These are phyloP conservation scores for Seiridium cupressi DNA, from an alignment of 2,329 filamentous ascomycete species.

Conservation along the genomic window DNA sequence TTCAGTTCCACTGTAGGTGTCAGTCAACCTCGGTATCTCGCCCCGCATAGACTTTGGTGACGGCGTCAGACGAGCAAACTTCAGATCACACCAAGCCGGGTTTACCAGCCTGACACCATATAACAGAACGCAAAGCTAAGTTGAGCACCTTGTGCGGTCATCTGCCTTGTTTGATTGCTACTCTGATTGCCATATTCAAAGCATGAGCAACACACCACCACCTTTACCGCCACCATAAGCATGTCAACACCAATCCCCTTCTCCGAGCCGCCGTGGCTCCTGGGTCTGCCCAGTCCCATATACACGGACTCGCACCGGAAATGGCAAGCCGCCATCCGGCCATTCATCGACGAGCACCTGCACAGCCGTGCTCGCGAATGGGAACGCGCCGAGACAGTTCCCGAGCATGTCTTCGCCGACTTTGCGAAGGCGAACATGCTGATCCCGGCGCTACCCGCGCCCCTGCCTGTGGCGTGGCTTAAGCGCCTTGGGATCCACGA, in stretches of 20 bases:
- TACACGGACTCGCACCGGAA: conserved; percentile 63
- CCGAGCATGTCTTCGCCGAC: conserved; percentile 59
- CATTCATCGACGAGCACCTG: conserved; percentile 64
- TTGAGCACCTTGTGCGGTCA: no score
- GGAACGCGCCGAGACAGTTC: conserved; percentile 64
- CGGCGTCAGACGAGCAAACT: neutral
- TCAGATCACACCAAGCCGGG: neutral
- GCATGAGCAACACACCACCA: neutral
- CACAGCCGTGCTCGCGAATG: conserved; percentile 64
- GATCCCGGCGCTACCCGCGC: conserved; percentile 66
- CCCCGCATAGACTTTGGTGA: neutral
- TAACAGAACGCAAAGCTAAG: no score
- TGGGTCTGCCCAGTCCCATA: conserved; percentile 69
- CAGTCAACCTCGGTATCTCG: conserved; percentile 7
- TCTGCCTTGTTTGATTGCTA: no score
- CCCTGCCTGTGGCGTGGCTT: conserved; percentile 66
- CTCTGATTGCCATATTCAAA: no score
- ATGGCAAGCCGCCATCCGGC: conserved; percentile 68
- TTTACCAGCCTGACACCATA: neutral
- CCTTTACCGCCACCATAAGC: neutral
- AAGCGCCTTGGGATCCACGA: conserved; percentile 64
- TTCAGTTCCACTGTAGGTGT: conserved; percentile 5
- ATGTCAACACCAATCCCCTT: conserved; percentile 53
- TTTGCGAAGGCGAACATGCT: conserved; percentile 69
- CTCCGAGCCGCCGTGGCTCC: conserved; percentile 70